Base-by-base conservation (phyloP, 1,284 basidiomycete species). In the Ganoderma multipileum region DNA sequence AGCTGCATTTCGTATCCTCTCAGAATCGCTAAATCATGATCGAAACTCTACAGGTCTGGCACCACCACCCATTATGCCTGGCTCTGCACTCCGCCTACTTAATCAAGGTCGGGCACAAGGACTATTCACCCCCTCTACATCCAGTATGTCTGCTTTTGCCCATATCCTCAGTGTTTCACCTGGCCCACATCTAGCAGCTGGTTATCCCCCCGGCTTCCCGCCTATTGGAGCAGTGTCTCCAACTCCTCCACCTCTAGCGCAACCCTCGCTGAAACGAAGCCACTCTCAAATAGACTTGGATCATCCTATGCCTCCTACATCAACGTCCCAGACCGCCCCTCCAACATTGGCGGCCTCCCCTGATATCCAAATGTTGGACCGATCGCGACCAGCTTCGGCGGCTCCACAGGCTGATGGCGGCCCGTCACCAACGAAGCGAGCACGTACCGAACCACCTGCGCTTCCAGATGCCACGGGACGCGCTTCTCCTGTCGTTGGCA, bases 101-200 rank as follows among this genome's bases (percentile, higher is more conserved):
- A 91, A 93, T 75, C 92, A 95, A 84, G 93, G 93, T 66, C 89
- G 93, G 65, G 93, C 93, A 0, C 92, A 95, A 82, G 93, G 93
- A 63, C 84, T 95, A 33, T 94, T 94, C 77, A 94, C 93, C 14
- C 92, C 92, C 3, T 92, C 92, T 28, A 93, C 91, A 16, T 90
- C 92, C 61, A 79, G 81, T 66, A 79, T 81, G 76, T 79, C 68
- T 76, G 79, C 65, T 74, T 79, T 55, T 73, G 81, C 75, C 74
- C 81, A 78, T 77, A 81, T 77, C 38, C 74, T 75, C 62, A 80
- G 79, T 67, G 68, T 78, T 65, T 80, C 79, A 73, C 76, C 80
- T 61, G 66, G 73, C 65, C 66, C 75, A 65, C 73, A 77, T 67
- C 76, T 78, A 72, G 71, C 78, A 72, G 82, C 81, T 57, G 84